Percentiles rank a stretch among this genome's conserved stretches.
Conservation (phyloP, 1,284 basidiomycete species). For the Cystobasidium pallidum region DNA sequence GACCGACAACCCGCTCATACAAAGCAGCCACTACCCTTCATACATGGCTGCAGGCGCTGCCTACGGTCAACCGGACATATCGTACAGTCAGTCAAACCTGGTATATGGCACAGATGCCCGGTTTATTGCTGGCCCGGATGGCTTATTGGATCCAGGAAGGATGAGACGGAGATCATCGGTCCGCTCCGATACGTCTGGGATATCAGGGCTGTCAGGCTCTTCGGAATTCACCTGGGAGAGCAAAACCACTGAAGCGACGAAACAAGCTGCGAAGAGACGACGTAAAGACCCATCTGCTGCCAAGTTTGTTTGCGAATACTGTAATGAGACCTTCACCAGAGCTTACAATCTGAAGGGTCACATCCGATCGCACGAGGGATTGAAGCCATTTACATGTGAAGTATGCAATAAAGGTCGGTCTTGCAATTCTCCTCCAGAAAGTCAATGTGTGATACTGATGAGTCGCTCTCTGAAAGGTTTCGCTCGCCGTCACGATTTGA, state of each 20-base stretch:
- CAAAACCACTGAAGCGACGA: slow-evolving; percentile 44
- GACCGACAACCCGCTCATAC: neutral
- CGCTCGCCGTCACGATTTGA: slow-evolving; percentile 77
- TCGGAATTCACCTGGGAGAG: slow-evolving; percentile 30
- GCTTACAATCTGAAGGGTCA: slow-evolving; percentile 80
- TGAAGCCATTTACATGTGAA: slow-evolving; percentile 78
- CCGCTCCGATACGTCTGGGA: slow-evolving; percentile 29
- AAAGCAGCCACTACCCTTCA: slow-evolving; percentile 1
- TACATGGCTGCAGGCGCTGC: slow-evolving; percentile 4
- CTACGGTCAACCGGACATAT: neutral
- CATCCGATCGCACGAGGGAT: slow-evolving; percentile 76
- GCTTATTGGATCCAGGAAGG: neutral
- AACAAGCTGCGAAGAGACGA: slow-evolving; percentile 40
- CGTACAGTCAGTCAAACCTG: slow-evolving; percentile 8
- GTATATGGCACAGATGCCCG: slow-evolving; percentile 27
- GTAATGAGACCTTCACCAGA: slow-evolving; percentile 77
- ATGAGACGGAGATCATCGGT: slow-evolving; percentile 36
- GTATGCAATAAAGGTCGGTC: slow-evolving; percentile 81
- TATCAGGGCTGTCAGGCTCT: slow-evolving; percentile 20
- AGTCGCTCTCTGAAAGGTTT: slow-evolving; percentile 57
- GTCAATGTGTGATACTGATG: neutral
- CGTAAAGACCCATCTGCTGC: slow-evolving; percentile 33
- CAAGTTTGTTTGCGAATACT: slow-evolving; percentile 54
- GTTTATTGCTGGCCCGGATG: neutral
- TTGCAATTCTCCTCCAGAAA: neutral